Evolutionary conservation across 2,329 filamentous ascomycete species (phyloP).

Genomic region (Aspergillus sp.): DNA sequence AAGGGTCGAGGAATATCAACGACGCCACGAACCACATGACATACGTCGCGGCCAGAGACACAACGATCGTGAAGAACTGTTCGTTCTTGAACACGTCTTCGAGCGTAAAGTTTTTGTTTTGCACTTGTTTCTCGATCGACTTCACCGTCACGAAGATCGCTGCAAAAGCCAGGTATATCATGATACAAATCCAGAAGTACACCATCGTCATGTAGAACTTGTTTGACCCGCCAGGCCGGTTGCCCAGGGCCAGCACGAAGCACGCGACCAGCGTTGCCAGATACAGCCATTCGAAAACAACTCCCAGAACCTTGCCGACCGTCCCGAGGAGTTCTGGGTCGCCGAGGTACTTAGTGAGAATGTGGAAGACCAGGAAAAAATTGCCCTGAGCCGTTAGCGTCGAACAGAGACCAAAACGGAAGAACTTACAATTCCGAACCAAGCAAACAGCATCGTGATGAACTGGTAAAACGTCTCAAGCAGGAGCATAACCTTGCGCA

Average conservation of each 20-base stretch:
- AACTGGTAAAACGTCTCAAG: conserved; percentile 92
- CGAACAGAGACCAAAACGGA: neutral
- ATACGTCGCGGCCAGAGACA: conserved; percentile 86
- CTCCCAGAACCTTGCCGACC: conserved; percentile 68
- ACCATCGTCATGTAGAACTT: conserved; percentile 94
- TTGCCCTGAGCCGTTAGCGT: conserved; percentile 51
- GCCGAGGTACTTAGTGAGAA: conserved; percentile 79
- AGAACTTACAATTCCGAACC: conserved; percentile 72
- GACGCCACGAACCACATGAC: conserved; percentile 87
- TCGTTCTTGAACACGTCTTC: conserved; percentile 71
- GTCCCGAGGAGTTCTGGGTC: conserved; percentile 59
- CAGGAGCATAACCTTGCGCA: conserved; percentile 82
- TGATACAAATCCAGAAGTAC: conserved; percentile 95
- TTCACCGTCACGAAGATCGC: conserved; percentile 88
- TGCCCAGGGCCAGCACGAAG: conserved; percentile 89
- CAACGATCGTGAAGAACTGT: conserved; percentile 86
- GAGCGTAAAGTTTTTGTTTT: conserved; percentile 55
- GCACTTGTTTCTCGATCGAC: conserved; percentile 65
- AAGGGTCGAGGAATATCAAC: conserved; percentile 91
- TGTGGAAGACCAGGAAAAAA: conserved; percentile 98
- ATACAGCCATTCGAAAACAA: conserved; percentile 95
- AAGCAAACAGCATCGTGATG: conserved; percentile 92
- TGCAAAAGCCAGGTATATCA: conserved; percentile 91
- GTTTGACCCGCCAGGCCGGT: conserved; percentile 87
- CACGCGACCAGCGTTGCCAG: conserved; percentile 85